These are phyloP conservation scores for Malus domestica DNA, from an alignment of 306 rosid genomes.

Conservation along the genomic window ASM211411v1 NC_041799.1:3922501-3923000, in stretches of 20 bases:
- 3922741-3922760: not conserved
- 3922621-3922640: conserved; percentile 58
- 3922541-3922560: conserved; percentile 89
- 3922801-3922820: not conserved
- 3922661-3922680: conserved; percentile 6
- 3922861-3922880: no score
- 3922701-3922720: conserved; percentile 19
- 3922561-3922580: conserved; percentile 72
- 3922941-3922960: not conserved
- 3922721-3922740: conserved; percentile 2
- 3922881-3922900: no score
- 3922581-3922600: conserved; percentile 88
- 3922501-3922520: conserved; percentile 65
- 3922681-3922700: conserved; percentile 20
- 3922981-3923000: not conserved
- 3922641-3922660: conserved; percentile 1
- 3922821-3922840: not conserved
- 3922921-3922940: not conserved
- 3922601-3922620: conserved; percentile 71
- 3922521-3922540: conserved; percentile 73
- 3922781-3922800: not conserved
- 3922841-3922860: no score
- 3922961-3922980: not conserved
- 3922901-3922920: not conserved
- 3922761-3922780: not conserved